These are phyloP conservation scores for Plasmopara viticola DNA, from an alignment of 352 stramenopile genomes.

Conservation along the genomic window DNA sequence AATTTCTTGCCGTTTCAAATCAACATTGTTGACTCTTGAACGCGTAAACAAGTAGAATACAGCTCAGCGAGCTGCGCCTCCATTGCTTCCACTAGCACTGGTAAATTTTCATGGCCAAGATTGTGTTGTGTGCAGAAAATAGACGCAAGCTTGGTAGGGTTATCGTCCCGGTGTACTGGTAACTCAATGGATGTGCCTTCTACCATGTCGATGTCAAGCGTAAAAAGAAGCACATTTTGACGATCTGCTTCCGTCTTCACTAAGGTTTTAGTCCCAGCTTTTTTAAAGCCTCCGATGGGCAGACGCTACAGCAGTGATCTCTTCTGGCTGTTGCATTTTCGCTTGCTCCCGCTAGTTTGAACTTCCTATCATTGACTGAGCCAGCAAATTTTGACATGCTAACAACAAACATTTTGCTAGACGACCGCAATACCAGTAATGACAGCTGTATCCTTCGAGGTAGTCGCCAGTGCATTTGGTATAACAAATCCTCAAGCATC, in stretches of 20 bases:
- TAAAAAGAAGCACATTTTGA: constrained; percentile 44
- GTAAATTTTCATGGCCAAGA: constrained; percentile 52
- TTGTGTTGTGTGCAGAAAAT: constrained; percentile 53
- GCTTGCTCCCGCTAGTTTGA: constrained; percentile 20
- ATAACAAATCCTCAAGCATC: too few relatives aligned
- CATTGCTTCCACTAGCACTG: constrained; percentile 52
- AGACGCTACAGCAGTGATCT: constrained; percentile 4
- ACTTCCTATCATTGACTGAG: constrained; percentile 32
- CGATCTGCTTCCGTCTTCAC: constrained; percentile 9
- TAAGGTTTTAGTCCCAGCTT: constrained; percentile 4
- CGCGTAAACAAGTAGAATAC: constrained; percentile 2
- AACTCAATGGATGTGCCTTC: constrained; percentile 38
- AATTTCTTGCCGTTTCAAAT: too few relatives aligned
- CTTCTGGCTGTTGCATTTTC: constrained; percentile 14
- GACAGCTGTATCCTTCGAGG: too few relatives aligned
- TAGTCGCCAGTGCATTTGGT: too few relatives aligned
- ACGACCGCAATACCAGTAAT: too few relatives aligned
- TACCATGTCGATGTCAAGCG: constrained; percentile 63
- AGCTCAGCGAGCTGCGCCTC: constrained; percentile 35
- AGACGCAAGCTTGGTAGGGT: constrained; percentile 33
- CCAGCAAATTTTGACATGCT: constrained; percentile 54
- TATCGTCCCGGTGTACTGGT: constrained; percentile 46
- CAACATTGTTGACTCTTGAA: background rate
- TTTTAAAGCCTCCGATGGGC: constrained; percentile 7
- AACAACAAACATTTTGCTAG: constrained; percentile 25